phyloP scores from a whole-genome alignment of 495 filamentous ascomycete genomes.

The Lophiostoma macrostomum region DNA sequence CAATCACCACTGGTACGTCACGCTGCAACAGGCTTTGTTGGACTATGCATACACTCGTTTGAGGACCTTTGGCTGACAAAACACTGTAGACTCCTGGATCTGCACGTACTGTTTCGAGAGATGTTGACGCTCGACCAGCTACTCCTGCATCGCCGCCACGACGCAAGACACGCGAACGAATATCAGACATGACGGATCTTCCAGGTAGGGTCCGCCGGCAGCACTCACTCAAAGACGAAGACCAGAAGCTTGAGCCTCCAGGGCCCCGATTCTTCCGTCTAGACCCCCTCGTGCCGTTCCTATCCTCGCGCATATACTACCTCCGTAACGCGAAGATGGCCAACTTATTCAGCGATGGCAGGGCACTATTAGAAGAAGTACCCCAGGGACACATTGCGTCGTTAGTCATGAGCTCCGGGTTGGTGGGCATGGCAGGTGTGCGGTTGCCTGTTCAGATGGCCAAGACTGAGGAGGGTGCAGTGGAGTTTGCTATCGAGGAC shows the following conservation, averaged over 20 bases:
- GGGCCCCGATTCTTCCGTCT: conserved; percentile 25
- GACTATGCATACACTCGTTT: no score
- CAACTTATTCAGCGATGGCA: conserved; percentile 5
- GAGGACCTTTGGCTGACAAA: no score
- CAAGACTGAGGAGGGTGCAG: conserved; percentile 4
- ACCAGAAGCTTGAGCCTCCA: not conserved
- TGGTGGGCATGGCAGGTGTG: conserved; percentile 22
- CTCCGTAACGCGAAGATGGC: conserved; percentile 7
- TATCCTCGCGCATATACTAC: conserved; percentile 18
- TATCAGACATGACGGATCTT: not conserved
- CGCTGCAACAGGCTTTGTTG: not conserved
- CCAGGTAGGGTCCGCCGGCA: conserved; percentile 3
- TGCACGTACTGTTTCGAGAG: no score
- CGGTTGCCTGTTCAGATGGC: conserved; percentile 16
- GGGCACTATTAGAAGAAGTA: conserved; percentile 13
- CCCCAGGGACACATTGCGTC: conserved; percentile 16
- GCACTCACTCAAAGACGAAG: not conserved
- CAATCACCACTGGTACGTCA: not conserved
- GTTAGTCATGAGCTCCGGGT: conserved; percentile 20
- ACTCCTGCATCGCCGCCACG: no score
- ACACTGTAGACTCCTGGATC: no score
- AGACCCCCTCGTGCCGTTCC: conserved; percentile 18
- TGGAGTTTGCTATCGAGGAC: conserved; percentile 15
- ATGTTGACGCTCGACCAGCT: no score
- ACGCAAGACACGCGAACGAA: no score